Conservation (phyloP, 2,329 filamentous ascomycete genomes). For the Immersiporthe knoxdaviesiana region DNA sequence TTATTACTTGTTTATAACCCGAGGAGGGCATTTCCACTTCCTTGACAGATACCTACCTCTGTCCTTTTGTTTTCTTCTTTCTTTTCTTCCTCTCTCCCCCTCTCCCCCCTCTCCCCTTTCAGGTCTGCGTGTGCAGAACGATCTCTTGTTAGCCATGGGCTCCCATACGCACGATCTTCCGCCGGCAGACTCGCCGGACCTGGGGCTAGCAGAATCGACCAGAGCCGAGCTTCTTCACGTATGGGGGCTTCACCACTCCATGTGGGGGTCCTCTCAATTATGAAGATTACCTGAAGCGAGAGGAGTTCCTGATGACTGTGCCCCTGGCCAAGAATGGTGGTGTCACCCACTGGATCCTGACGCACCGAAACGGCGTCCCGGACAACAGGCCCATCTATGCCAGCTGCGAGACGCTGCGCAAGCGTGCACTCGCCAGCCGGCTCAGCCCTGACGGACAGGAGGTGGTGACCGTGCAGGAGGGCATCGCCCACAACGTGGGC, state of each 20-base stretch:
- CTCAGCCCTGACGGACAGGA: constrained; percentile 38
- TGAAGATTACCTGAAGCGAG: constrained; percentile 62
- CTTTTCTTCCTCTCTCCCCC: neutral
- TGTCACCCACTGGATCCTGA: constrained; percentile 67
- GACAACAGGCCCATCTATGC: constrained; percentile 59
- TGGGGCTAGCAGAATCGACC: constrained; percentile 61
- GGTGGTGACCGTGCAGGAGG: constrained; percentile 51
- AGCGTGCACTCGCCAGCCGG: constrained; percentile 55
- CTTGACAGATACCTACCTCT: neutral
- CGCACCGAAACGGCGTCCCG: constrained; percentile 45
- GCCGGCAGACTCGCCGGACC: constrained; percentile 39
- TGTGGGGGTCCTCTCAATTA: constrained; percentile 63
- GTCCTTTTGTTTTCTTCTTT: neutral
- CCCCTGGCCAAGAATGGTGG: constrained; percentile 62
- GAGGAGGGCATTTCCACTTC: neutral
- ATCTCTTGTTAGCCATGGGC: constrained; percentile 37
- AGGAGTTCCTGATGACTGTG: constrained; percentile 59
- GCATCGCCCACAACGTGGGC: constrained; percentile 72
- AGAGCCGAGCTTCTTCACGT: constrained; percentile 55
- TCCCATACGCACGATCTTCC: constrained; percentile 39
- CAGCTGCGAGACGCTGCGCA: constrained; percentile 66
- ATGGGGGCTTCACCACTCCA: constrained; percentile 58
- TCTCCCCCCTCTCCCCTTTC: neutral
- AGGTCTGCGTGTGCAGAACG: neutral
- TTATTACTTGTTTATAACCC: neutral